Conservation (phyloP, 257 asterid genomes). For the Paulownia fortunei region DNA sequence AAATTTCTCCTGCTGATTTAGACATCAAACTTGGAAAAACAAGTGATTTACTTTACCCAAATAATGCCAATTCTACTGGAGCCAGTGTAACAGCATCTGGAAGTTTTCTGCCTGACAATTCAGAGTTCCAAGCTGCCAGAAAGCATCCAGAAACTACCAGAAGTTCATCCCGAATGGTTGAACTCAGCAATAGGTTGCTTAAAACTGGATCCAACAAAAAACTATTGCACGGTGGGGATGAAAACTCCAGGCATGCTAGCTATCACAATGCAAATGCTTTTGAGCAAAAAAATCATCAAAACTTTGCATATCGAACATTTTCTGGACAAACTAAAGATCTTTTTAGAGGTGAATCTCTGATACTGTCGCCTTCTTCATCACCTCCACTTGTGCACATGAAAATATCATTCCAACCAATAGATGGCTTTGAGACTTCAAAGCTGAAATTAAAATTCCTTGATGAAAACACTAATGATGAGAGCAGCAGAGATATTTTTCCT, state of each 20-base stretch:
- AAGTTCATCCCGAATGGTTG: conserved; percentile 66
- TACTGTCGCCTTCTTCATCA: conserved; percentile 74
- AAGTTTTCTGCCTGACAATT: conserved; percentile 40
- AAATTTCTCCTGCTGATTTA: conserved; percentile 75
- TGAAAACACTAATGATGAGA: conserved; percentile 50
- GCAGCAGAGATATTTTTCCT: conserved; percentile 64
- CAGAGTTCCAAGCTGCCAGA: conserved; percentile 33
- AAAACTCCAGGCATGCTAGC: conserved; percentile 32
- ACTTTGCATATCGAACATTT: conserved; percentile 40
- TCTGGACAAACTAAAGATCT: conserved; percentile 52
- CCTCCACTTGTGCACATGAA: conserved; percentile 98
- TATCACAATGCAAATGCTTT: conserved; percentile 37
- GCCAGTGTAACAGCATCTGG: conserved; percentile 41
- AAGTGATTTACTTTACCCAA: conserved; percentile 41
- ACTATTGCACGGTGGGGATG: conserved; percentile 47
- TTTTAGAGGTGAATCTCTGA: conserved; percentile 54
- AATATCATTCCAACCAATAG: conserved; percentile 85
- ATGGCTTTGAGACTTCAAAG: conserved; percentile 68
- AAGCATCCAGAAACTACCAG: conserved; percentile 46
- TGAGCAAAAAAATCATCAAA: conserved; percentile 46
- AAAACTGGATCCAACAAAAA: conserved; percentile 59
- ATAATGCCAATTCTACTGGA: conserved; percentile 38
- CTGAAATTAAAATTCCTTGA: conserved; percentile 80
- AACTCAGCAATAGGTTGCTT: conserved; percentile 60
- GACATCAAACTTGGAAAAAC: conserved; percentile 62